Conservation (phyloP, 805 yeast genomes). For the Teunomyces funiuensis region DNA sequence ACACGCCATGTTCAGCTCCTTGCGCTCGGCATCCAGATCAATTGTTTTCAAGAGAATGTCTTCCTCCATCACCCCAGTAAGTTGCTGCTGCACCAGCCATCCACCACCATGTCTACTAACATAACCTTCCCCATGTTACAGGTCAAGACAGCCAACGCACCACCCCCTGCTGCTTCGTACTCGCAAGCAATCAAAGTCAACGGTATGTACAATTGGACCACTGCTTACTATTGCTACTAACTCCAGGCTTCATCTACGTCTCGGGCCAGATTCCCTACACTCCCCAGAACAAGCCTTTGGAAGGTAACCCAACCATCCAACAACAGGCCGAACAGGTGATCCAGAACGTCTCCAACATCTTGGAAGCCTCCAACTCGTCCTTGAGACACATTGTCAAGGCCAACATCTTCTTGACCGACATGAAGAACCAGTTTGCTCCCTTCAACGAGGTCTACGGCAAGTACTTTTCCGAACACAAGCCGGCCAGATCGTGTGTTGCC, state of each 20-base stretch:
- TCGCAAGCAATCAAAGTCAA: conserved; percentile 94
- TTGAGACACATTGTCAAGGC: conserved; percentile 84
- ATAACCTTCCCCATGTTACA: conserved; percentile 10
- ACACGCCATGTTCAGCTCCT: neutral
- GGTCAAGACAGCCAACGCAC: conserved; percentile 76
- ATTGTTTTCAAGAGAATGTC: conserved; percentile 23
- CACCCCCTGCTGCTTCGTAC: conserved; percentile 96
- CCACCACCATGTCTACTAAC: neutral
- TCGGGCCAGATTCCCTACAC: conserved; percentile 96
- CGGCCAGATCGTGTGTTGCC: conserved; percentile 98
- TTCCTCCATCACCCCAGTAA: conserved; percentile 31
- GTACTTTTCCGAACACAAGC: conserved; percentile 76
- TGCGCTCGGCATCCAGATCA: conserved; percentile 17
- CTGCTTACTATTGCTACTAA: conserved; percentile 17
- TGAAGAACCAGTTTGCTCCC: conserved; percentile 71
- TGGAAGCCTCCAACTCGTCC: conserved; percentile 83
- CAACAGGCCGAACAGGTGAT: conserved; percentile 78
- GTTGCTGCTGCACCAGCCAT: conserved; percentile 13
- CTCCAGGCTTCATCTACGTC: conserved; percentile 73
- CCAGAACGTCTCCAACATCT: conserved; percentile 65
- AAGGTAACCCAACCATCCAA: conserved; percentile 62
- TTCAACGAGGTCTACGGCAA: conserved; percentile 84
- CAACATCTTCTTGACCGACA: conserved; percentile 88
- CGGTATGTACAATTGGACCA: conserved; percentile 32
- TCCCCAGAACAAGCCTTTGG: conserved; percentile 74